Base-by-base conservation (phyloP, 2,329 filamentous ascomycete species). In the Phoma herbarum region DNA sequence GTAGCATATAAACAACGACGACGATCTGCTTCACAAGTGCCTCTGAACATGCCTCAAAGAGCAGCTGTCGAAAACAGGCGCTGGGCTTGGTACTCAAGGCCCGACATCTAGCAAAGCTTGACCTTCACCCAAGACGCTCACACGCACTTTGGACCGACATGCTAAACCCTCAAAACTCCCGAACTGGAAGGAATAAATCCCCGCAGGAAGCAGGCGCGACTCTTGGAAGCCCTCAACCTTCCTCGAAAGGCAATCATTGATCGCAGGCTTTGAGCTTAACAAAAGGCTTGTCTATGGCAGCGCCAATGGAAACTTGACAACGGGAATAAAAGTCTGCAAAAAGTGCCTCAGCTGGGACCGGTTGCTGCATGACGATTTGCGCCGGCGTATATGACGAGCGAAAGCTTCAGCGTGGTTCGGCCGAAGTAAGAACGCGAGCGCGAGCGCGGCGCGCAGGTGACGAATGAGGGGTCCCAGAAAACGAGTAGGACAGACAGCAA, bases 221-320 rank as follows among this genome's bases (percentile, higher is more conserved):
- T 10, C 54, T 57, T 46, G 54, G 47, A 16, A 47, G 29, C 1
- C 26, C 29, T 18, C 3, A 23, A 26, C 20, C 47, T 25, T 4
- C 54, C 49, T 26, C 37, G 46, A 55, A 11, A 31, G 14, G 18
- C 39, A 50, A 31, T 41, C 20, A 46, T 57, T 1, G 55, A 57
- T 46, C 39, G 7, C 52, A 60, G 60, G 60, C 31, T 46, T 42
- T 52, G 39, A 54, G 51, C 60, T 63, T 65, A 48, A 29, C 41
- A 33, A 22, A 59, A 60, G 43, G 53, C 59, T 59, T 62, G 55
- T 55, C 23, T 48, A 1, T 14, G 6, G n/a, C 11, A n/a, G 18
- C n/a, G 37, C 39, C 48, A 57, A 57, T 53, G 23, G 37, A 29
- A 49, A 20, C 9, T 16, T 23, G 20, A 20, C 33, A 25, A 6